Evolutionary conservation across 2,329 filamentous ascomycete species (phyloP).

Genomic region (Stagonosporopsis tanaceti): DNA sequence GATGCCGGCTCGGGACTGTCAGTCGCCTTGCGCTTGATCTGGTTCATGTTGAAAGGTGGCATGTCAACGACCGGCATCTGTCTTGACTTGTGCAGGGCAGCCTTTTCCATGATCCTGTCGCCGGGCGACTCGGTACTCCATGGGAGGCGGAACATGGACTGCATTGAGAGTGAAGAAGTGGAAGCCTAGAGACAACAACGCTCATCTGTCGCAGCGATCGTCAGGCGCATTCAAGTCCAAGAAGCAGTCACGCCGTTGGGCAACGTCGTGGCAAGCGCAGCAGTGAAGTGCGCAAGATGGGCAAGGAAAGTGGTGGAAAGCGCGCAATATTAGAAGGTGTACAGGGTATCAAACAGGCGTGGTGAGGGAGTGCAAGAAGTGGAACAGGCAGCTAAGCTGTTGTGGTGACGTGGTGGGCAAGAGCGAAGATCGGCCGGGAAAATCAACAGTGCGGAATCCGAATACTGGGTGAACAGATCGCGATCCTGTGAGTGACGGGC

Average conservation of each 20-base stretch:
- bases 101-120: slow-evolving; percentile 55
- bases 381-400: slow-evolving; percentile 41
- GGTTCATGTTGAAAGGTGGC: slow-evolving; percentile 52
- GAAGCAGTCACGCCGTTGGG: slow-evolving; percentile 35
- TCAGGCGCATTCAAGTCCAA: slow-evolving; percentile 43
- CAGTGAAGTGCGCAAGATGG: slow-evolving; percentile 26
- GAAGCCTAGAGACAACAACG: slow-evolving; percentile 48
- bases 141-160: slow-evolving; percentile 60
- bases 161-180: slow-evolving; percentile 52
- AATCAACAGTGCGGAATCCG: slow-evolving; percentile 22
- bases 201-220: slow-evolving; percentile 50
- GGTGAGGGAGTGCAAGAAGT: slow-evolving; percentile 47
- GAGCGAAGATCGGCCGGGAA: slow-evolving; percentile 44
- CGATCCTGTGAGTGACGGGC: slow-evolving; percentile 28
- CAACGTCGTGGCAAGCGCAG: slow-evolving; percentile 42
- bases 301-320: slow-evolving; percentile 25
- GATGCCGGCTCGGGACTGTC: slow-evolving; percentile 55
- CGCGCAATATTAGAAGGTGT: slow-evolving; percentile 43
- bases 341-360: slow-evolving; percentile 38
- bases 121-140: slow-evolving; percentile 56
- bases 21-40: slow-evolving; percentile 67
- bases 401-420: slow-evolving; percentile 40
- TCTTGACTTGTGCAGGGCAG: slow-evolving; percentile 52
- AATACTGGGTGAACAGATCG: slow-evolving; percentile 31
- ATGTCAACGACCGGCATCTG: slow-evolving; percentile 56